Evolutionary conservation across 768 basidiomycete genomes (phyloP), one percentile per base, ranked within the genome.

Genomic region (Hypsizygus marmoreus): DNA sequence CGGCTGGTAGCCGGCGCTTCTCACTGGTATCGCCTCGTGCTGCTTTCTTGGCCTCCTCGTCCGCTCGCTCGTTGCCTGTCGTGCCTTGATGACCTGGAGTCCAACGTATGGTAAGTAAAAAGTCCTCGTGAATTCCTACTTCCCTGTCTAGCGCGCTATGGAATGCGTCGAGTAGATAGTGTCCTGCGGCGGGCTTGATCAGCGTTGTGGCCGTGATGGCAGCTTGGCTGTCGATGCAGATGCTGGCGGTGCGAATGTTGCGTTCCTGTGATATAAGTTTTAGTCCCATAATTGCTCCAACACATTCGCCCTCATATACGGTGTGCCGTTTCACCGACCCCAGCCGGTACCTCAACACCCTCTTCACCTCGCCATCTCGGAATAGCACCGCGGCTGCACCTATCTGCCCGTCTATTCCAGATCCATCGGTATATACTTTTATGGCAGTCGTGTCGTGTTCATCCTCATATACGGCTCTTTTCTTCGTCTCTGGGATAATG

Each of bases 181-280:
- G 50, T 0, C 45, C 45, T 0, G 53, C 35, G 0, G 17, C 43
- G 0, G 56, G 24, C 1, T 22, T 13, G 4, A 7, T 7, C 3
- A 14, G 10, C 3, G 22, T 16, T 0, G 44, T 45, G n/a, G 50
- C 50, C 1, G 13, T 16, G 2, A 63, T 55, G 0, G 55, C 51
- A 0, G 58, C 46, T 26, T 60, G 55, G 34, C 57, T 64, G 44
- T 66, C 59, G 1, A 62, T 22, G 0, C n/a, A 36, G 0, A 66
- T 43, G 0, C 43, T 42, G 0, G 50, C 52, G 0, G 20, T n/a
- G 1, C 24, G 6, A 0, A 37, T 10, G 7, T 17, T 23, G 14
- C 22, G 9, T 22, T 36, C 14, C 25, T 28, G 11, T 16, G n/a
- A n/a, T 6, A 59, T 13, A 0, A 64, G 29, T 0, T 56, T 45